phyloP scores from a whole-genome alignment of 2,329 filamentous ascomycete species.

The Exophiala alcalophila region DNA sequence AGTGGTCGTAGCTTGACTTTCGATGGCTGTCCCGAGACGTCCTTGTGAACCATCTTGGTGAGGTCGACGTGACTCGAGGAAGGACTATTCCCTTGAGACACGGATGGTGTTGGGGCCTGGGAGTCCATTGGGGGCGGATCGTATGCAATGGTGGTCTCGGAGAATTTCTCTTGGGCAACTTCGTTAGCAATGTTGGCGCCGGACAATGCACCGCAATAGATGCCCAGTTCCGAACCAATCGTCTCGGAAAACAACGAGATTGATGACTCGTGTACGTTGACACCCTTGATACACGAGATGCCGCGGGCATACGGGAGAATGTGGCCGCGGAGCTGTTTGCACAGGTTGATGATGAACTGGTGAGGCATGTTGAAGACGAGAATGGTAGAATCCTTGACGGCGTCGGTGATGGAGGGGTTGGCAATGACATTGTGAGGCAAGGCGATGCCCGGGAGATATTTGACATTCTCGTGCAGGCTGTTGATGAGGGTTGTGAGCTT shows the following conservation, averaged over 20 bases:
- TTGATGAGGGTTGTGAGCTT: conserved; percentile 94
- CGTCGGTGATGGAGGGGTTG: conserved; percentile 74
- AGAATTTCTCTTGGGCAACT: conserved; percentile 93
- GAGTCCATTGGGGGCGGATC: conserved; percentile 88
- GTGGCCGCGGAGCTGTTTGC: conserved; percentile 78
- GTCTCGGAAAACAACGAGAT: conserved; percentile 91
- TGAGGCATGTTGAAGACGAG: conserved; percentile 96
- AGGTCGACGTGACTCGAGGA: conserved; percentile 51
- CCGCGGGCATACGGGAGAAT: conserved; percentile 89
- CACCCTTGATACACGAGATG: conserved; percentile 97
- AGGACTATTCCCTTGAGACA: conserved; percentile 52
- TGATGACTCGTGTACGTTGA: conserved; percentile 82
- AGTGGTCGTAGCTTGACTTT: conserved; percentile 71
- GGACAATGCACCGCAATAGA: conserved; percentile 93
- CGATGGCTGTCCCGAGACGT: conserved; percentile 64
- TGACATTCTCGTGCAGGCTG: conserved; percentile 88
- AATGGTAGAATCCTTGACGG: conserved; percentile 80
- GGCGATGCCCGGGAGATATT: conserved; percentile 87
- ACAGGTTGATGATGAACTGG: conserved; percentile 88
- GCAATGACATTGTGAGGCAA: conserved; percentile 80
- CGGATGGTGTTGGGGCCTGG: conserved; percentile 62
- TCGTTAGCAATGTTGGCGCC: conserved; percentile 96
- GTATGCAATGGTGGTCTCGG: conserved; percentile 94
- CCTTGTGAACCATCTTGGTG: conserved; percentile 60
- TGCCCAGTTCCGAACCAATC: conserved; percentile 85